Evolutionary conservation across 352 stramenopile species (phyloP).

Genomic region (Globisporangium ultimum): DNA sequence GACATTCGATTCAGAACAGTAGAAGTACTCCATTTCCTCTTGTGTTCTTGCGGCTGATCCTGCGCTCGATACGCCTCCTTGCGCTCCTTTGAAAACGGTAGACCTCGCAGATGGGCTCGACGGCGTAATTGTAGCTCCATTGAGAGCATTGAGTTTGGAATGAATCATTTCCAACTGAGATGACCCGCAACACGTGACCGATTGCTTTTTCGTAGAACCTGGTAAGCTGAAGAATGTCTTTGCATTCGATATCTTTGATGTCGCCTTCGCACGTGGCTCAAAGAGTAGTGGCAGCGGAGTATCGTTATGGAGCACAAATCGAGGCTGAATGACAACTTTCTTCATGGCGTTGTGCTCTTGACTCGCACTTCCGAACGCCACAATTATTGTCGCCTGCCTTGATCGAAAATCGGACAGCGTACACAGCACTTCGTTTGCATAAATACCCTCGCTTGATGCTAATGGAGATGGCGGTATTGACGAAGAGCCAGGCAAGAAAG

Average conservation of each 20-base stretch:
- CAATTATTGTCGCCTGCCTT: conserved; percentile 55
- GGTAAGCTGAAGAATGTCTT: conserved; percentile 68
- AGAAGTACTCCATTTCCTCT: conserved; percentile 50
- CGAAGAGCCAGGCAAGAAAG: conserved; percentile 13
- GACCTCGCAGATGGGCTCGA: conserved; percentile 10
- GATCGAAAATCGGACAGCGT: conserved; percentile 55
- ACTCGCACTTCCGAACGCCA: conserved; percentile 52
- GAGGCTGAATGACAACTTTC: conserved; percentile 61
- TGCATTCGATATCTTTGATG: conserved; percentile 44
- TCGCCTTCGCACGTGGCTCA: conserved; percentile 45
- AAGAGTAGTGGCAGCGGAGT: conserved; percentile 51
- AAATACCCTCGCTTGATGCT: conserved; percentile 9
- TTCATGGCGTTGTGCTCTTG: conserved; percentile 40
- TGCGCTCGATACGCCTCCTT: neutral
- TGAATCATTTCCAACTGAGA: conserved; percentile 70
- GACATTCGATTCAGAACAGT: conserved; percentile 64
- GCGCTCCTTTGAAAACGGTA: conserved; percentile 17
- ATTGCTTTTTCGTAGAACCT: conserved; percentile 36
- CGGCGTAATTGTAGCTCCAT: conserved; percentile 37
- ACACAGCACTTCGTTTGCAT: conserved; percentile 34
- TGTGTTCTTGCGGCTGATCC: conserved; percentile 9
- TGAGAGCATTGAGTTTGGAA: conserved; percentile 60
- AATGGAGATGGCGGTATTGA: conserved; percentile 7
- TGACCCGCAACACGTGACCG: conserved; percentile 45
- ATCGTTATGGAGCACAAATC: conserved; percentile 62